Conservation (phyloP, 768 basidiomycete species). For the Lactarius evosmus region DNA sequence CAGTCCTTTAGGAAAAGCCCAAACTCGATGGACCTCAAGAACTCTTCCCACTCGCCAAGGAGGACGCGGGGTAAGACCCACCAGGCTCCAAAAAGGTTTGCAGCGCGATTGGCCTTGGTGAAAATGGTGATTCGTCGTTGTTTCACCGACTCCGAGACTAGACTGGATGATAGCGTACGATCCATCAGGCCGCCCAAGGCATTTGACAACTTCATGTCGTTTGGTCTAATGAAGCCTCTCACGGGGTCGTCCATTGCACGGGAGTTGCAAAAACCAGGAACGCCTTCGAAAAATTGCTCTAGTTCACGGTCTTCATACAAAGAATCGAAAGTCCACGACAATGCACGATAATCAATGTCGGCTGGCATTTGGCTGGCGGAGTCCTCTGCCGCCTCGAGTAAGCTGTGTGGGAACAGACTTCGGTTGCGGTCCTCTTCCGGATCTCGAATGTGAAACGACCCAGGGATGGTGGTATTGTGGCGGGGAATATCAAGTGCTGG, state of each 20-base stretch:
- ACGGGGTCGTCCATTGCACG: neutral
- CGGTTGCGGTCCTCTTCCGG: neutral
- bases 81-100: neutral
- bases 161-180: neutral
- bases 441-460: neutral
- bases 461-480: neutral
- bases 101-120: neutral
- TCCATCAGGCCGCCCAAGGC: neutral
- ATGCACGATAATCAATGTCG: neutral
- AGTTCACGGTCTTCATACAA: constrained; percentile 1
- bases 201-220: neutral
- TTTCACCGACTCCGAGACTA: neutral
- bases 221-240: neutral
- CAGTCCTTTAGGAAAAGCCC: neutral
- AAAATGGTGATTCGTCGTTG: neutral
- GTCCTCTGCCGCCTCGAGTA: neutral
- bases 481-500: neutral
- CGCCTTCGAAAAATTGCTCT: constrained; percentile 3
- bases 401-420: constrained; percentile 5
- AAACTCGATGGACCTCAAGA: neutral
- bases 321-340: neutral
- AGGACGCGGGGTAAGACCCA: neutral
- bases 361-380: neutral
- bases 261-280: constrained; percentile 14
- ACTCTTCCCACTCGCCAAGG: neutral